Evolutionary conservation across 129 eudicot species (phyloP).

Genomic region (Cynara cardunculus): DNA sequence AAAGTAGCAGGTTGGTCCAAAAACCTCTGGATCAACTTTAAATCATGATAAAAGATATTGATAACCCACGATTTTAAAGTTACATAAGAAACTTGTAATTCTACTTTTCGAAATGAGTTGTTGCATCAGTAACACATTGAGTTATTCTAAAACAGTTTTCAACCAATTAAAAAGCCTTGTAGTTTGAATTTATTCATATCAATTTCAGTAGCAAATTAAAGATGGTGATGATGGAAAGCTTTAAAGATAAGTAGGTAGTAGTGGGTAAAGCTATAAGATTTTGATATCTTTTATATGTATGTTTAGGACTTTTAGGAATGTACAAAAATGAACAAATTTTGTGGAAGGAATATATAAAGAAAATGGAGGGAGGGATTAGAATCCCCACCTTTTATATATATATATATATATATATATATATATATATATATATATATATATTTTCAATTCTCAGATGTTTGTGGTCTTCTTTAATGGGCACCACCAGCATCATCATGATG

Average conservation of each 20-base stretch:
- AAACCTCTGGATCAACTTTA: background rate
- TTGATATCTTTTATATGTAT: constrained; percentile 12
- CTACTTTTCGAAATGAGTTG: no score
- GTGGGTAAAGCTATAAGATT: constrained; percentile 18
- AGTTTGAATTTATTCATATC: background rate
- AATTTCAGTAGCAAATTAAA: background rate
- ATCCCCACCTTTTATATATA: constrained; percentile 12
- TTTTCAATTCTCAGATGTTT: background rate
- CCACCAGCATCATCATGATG: background rate
- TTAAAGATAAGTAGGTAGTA: constrained; percentile 11
- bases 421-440: no score
- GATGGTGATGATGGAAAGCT: constrained; percentile 21
- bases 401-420: background rate
- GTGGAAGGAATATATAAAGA: background rate
- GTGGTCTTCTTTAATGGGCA: constrained; percentile 2
- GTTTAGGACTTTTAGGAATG: constrained; percentile 5
- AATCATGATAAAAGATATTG: background rate
- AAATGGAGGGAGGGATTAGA: background rate
- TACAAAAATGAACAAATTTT: background rate
- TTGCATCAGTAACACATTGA: no score
- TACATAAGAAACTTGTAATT: no score
- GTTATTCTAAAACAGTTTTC: background rate
- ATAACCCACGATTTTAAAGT: background rate
- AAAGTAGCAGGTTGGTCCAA: background rate
- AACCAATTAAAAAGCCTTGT: background rate